Base-by-base conservation (phyloP, 2,329 filamentous ascomycete species). In the Neoarthrinium moseri region DNA sequence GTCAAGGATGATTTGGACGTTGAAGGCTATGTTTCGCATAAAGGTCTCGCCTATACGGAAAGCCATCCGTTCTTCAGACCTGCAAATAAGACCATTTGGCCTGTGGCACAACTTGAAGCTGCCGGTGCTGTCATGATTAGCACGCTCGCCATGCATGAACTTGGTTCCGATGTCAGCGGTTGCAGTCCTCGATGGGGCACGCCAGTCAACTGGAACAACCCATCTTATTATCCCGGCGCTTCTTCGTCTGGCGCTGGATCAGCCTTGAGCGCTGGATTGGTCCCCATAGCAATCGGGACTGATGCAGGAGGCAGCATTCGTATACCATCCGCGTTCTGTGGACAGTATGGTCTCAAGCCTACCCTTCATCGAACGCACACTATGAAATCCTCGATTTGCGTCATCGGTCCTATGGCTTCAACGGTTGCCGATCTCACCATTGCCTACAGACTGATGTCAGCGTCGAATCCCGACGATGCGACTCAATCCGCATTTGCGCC, bases 1-100 rank as follows among this genome's bases (percentile, higher is more conserved):
- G 80, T 94, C 56, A 95, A 96, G 68, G 90, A 95, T 59, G 89
- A 95, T 58, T 76, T 85, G 13, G 76, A 86, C 52, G 71, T 91
- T 24, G 74, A 81, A 52, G 89, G 87, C 12, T 91, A 90, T 61
- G 76, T 80, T 41, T 80, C 77, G 51, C 85, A 81, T 43, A 68
- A 79, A 38, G 89, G 87, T 18, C 83, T 85, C 57, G 76, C 70
- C 50, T 72, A 83, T 36, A 75, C 86, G 52, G 76, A 79, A 47
- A 77, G 72, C 2, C 58, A 72, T 30, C 64, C 69, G 3, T 73
- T 65, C 53, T 80, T 75, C 77, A 75, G 55, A 44, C 69, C 76
- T 50, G 72, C 60, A 52, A 72, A 58, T 60, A 67, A 74, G 50
- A 88, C 87, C 0, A 76, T 74, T 4, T 91, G 86, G 85, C 87